A percentile compares a stretch with the other conserved stretches of the same genome.
Conservation (phyloP, 495 filamentous ascomycete species). For the Penicillium bovifimosum region DNA sequence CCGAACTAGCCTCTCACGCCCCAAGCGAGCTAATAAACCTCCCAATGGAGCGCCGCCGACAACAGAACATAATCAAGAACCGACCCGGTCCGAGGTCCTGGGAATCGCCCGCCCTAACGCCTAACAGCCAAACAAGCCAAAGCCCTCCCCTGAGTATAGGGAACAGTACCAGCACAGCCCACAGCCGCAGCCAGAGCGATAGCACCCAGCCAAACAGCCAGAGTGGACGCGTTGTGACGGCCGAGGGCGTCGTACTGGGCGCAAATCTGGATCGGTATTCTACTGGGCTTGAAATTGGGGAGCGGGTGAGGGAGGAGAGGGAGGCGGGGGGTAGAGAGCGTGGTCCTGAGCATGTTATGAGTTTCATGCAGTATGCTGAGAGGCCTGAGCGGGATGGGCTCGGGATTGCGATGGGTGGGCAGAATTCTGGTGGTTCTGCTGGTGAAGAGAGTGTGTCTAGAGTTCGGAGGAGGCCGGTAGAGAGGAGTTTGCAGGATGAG, state of each 20-base stretch:
- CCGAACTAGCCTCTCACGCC: constrained; percentile 24
- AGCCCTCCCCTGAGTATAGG: background rate
- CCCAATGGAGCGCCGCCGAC: constrained; percentile 11
- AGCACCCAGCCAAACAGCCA: background rate
- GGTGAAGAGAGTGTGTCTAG: background rate
- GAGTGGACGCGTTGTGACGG: constrained; percentile 17
- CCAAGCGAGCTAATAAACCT: constrained; percentile 35
- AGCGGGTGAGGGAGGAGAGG: background rate
- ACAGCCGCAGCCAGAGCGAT: background rate
- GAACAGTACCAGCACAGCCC: background rate
- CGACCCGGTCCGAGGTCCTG: background rate
- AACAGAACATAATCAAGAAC: background rate
- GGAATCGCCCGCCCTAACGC: background rate
- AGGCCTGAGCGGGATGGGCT: background rate
- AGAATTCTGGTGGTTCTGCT: background rate
- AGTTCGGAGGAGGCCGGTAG: background rate
- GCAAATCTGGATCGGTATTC: constrained; percentile 26
- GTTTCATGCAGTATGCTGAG: constrained; percentile 30
- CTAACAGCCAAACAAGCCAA: background rate
- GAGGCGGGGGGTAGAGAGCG: background rate
- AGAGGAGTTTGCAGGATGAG: background rate
- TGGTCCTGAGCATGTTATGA: constrained; percentile 27
- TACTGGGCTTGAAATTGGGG: background rate
- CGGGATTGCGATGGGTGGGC: background rate
- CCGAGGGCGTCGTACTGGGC: constrained; percentile 25